Evolutionary conservation across 257 asterid species (phyloP).

Genomic region (Solanum microdontum): DNA sequence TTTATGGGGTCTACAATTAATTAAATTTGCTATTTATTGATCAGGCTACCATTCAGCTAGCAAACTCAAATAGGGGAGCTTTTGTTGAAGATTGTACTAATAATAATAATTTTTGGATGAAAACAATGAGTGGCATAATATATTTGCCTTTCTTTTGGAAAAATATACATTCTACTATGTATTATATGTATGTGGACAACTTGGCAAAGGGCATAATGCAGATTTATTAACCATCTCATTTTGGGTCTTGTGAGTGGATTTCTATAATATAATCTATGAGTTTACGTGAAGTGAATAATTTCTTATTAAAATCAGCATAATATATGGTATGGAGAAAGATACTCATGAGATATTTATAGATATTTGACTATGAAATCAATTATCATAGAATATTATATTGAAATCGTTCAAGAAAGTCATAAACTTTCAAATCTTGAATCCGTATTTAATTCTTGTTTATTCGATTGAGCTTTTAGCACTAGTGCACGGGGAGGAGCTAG

Average conservation of each 20-base stretch:
- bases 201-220: neutral
- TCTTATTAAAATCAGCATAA: too few species aligned
- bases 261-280: neutral
- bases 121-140: neutral
- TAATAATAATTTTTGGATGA: neutral
- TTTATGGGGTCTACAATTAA: neutral
- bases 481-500: neutral
- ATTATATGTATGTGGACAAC: neutral
- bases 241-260: neutral
- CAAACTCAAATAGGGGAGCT: neutral
- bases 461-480: neutral
- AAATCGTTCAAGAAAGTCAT: neutral
- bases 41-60: slow-evolving; percentile 19
- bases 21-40: neutral
- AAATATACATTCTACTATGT: neutral
- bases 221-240: neutral
- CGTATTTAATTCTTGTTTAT: neutral
- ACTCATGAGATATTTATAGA: neutral
- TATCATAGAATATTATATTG: neutral
- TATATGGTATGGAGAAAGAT: neutral
- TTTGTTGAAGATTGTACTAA: neutral
- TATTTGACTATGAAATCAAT: neutral
- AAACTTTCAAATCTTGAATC: neutral
- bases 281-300: neutral
- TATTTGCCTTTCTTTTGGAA: neutral